phyloP scores from a whole-genome alignment of 148 eudicot genomes.

The Cornus suecica region DNA sequence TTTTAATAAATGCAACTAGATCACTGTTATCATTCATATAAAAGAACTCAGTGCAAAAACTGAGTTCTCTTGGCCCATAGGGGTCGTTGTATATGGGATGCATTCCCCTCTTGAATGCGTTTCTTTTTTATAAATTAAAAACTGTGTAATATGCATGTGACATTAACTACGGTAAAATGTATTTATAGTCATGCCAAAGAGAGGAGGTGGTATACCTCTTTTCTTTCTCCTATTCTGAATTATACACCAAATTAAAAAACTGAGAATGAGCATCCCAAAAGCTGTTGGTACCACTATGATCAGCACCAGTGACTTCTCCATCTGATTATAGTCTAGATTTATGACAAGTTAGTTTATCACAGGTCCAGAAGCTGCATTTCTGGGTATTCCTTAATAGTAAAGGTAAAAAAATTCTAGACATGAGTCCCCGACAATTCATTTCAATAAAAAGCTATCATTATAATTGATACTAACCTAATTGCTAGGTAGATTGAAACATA shows the following conservation, averaged over 20 bases:
- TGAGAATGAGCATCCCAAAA: neutral
- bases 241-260: slow-evolving; percentile 1
- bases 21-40: neutral
- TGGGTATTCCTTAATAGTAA: neutral
- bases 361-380: neutral
- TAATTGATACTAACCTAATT: too few relatives aligned
- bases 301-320: neutral
- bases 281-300: neutral
- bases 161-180: neutral
- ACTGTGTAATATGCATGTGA: neutral
- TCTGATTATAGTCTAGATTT: neutral
- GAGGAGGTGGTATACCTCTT: neutral
- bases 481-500: too few relatives aligned
- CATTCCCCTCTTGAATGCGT: too few relatives aligned
- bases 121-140: too few relatives aligned
- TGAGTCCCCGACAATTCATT: neutral
- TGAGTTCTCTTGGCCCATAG: too few relatives aligned
- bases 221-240: neutral
- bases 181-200: neutral
- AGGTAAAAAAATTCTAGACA: neutral
- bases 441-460: too few relatives aligned
- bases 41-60: too few relatives aligned
- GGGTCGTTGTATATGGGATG: too few relatives aligned
- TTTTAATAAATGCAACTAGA: neutral
- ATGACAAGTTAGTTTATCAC: neutral